A percentile compares a stretch with the other conserved stretches of the same genome.
Evolutionary conservation across 495 filamentous ascomycete genomes (phyloP).

Genomic region (Hypoxylon fragiforme): DNA sequence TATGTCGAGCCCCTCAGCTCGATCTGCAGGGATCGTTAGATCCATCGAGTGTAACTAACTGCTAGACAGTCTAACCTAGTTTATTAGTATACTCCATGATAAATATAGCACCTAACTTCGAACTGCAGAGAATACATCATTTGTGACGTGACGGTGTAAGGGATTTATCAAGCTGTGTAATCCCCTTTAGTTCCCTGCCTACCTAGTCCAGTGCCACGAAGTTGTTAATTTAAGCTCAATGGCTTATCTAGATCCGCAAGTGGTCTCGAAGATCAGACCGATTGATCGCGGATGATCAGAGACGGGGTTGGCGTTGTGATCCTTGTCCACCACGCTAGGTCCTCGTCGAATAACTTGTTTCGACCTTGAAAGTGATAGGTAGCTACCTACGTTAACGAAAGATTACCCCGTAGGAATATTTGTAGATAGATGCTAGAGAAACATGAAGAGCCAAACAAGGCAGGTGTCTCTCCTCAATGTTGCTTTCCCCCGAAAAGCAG

Average conservation of each 20-base stretch:
- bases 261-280: constrained; percentile 2
- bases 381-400: no score
- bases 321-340: constrained; percentile 21
- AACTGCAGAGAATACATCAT: not conserved
- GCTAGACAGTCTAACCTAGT: not conserved
- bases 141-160: no score
- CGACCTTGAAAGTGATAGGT: no score
- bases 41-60: constrained; percentile 3
- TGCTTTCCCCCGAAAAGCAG: no score
- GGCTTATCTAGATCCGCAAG: constrained; percentile 11
- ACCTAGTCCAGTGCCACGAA: no score
- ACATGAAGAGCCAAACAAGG: constrained; percentile 13
- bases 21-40: constrained; percentile 3
- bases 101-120: not conserved
- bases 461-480: constrained; percentile 8
- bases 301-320: constrained; percentile 13
- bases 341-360: not conserved
- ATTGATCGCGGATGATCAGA: constrained; percentile 25
- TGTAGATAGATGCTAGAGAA: no score
- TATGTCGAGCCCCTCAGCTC: constrained; percentile 2
- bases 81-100: not conserved
- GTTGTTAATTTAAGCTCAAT: constrained; percentile 28
- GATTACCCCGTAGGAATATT: no score
- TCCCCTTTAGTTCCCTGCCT: no score
- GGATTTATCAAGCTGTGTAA: no score